Evolutionary conservation across 2,329 filamentous ascomycete species (phyloP).

Genomic region (Colletotrichum camelliae): DNA sequence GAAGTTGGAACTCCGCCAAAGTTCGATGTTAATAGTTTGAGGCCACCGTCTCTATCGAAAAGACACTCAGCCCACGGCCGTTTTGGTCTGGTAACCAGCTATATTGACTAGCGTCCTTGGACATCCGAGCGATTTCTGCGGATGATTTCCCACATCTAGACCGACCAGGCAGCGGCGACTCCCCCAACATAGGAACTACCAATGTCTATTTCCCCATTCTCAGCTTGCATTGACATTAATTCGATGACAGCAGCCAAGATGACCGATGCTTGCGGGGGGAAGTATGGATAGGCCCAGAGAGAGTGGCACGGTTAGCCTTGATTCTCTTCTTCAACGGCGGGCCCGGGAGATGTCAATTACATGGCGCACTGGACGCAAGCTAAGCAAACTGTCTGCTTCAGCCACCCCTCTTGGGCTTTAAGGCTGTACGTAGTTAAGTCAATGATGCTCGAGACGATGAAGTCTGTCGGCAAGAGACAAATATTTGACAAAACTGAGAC

Average conservation of each 20-base stretch:
- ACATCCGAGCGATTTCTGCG: not conserved
- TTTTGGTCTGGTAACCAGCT: not conserved
- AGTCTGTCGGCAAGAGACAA: not conserved
- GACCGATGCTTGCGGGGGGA: too few relatives aligned
- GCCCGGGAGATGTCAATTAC: too few relatives aligned
- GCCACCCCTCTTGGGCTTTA: rapidly evolving
- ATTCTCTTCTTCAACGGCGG: too few relatives aligned
- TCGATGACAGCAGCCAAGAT: too few relatives aligned
- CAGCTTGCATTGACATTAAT: too few relatives aligned
- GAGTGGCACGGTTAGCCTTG: too few relatives aligned
- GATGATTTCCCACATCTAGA: not conserved
- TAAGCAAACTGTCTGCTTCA: not conserved
- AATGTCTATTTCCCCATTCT: not conserved
- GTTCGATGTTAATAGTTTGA: not conserved
- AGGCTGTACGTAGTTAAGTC: not conserved
- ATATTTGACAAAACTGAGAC: not conserved
- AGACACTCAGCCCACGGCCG: not conserved
- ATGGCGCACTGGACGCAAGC: not conserved
- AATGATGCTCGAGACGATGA: not conserved
- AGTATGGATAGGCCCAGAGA: too few relatives aligned
- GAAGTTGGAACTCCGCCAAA: not conserved
- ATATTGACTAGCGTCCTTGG: not conserved
- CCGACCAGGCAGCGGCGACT: not conserved
- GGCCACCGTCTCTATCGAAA: not conserved
- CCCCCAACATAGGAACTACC: not conserved